A percentile compares a stretch with the other conserved stretches of the same genome.
Conservation (phyloP, 306 rosid genomes). For the Vicia faba region DNA sequence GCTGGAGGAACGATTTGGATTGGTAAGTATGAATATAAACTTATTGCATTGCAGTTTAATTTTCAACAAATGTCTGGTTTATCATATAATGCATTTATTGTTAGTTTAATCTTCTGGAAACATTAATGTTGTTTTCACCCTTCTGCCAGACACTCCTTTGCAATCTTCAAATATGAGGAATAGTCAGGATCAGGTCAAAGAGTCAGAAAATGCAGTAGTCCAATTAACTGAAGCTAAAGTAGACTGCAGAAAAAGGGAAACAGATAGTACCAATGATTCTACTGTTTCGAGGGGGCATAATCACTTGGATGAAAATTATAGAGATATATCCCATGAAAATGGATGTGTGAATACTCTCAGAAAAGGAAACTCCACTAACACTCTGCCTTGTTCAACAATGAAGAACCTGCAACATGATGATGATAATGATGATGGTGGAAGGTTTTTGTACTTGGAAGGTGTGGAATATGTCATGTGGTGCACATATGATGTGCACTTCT, state of each 20-base stretch:
- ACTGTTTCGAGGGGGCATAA: constrained; percentile 38
- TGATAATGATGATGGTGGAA: constrained; percentile 81
- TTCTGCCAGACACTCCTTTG: constrained; percentile 63
- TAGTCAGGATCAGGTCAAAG: constrained; percentile 46
- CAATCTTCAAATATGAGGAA: constrained; percentile 42
- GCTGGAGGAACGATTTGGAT: constrained; percentile 99
- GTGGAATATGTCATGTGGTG: constrained; percentile 97
- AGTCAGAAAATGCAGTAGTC: constrained; percentile 43
- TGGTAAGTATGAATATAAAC: constrained; percentile 56
- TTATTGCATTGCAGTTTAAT: constrained; percentile 27
- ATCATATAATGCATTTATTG: constrained; percentile 16
- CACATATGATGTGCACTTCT: constrained; percentile 97
- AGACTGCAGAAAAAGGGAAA: constrained; percentile 43
- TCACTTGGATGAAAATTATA: constrained; percentile 37
- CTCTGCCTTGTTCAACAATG: constrained; percentile 29
- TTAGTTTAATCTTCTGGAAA: constrained; percentile 15
- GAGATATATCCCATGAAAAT: constrained; percentile 37
- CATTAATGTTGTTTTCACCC: constrained; percentile 33
- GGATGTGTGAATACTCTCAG: constrained; percentile 40
- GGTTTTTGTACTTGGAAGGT: constrained; percentile 97
- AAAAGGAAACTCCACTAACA: constrained; percentile 28
- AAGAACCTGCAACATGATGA: constrained; percentile 46
- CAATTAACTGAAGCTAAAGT: constrained; percentile 54
- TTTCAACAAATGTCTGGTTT: constrained; percentile 24
- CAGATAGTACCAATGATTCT: constrained; percentile 41